Conservation (phyloP, 2,329 filamentous ascomycete species). For the Epichloe sibirici region DNA sequence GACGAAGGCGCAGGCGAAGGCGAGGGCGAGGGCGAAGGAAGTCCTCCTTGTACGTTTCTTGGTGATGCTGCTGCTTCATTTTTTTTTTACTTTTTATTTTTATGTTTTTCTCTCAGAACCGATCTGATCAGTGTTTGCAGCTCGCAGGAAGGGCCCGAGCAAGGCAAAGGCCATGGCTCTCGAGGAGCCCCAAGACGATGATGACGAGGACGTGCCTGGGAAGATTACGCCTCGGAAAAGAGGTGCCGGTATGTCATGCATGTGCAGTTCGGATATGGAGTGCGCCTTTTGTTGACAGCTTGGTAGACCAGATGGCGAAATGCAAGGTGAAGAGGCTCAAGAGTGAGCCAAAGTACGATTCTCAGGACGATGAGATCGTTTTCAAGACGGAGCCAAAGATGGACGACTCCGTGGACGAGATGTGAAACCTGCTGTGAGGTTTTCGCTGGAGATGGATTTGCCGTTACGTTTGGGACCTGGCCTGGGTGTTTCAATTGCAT, state of each 20-base stretch:
- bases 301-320: neutral
- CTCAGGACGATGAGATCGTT: neutral
- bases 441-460: neutral
- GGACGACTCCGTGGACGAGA: neutral
- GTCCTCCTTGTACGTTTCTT: constrained; percentile 10
- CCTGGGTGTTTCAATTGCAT: neutral
- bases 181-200: neutral
- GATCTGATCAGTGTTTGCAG: neutral
- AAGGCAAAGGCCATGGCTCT: neutral
- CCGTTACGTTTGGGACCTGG: neutral
- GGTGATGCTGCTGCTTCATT: neutral
- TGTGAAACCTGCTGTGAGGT: neutral
- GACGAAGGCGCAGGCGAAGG: neutral
- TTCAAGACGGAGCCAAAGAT: neutral
- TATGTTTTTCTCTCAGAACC: neutral
- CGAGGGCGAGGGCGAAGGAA: neutral
- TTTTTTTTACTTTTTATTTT: neutral
- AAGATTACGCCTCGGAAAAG: neutral
- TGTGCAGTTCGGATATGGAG: neutral
- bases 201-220: neutral
- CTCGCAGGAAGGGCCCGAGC: neutral
- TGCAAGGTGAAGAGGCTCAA: neutral
- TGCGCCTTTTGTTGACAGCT: neutral
- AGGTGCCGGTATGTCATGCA: neutral
- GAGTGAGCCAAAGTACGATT: neutral